These are phyloP conservation scores for Didymella keratinophila DNA, from an alignment of 2,329 filamentous ascomycete genomes.

Conservation along the genomic window DNA sequence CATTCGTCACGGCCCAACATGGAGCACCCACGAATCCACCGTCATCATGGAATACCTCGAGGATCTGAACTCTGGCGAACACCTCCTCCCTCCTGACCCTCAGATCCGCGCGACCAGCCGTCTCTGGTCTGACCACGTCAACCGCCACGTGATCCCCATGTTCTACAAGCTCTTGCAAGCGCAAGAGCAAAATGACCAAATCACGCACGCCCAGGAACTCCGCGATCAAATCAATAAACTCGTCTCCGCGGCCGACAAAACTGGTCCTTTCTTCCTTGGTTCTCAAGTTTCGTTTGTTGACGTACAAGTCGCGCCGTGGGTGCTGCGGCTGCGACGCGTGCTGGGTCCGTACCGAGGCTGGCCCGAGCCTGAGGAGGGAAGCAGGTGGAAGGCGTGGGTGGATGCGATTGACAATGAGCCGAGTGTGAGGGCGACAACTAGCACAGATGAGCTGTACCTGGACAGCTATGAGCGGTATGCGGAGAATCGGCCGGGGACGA, in stretches of 20 bases:
- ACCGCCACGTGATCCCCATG: conserved; percentile 75
- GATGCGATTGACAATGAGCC: conserved; percentile 71
- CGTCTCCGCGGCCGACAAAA: conserved; percentile 63
- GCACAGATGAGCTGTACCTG: conserved; percentile 69
- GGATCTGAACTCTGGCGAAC: conserved; percentile 68
- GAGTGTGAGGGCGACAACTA: conserved; percentile 72
- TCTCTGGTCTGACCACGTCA: conserved; percentile 83
- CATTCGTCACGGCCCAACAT: conserved; percentile 74
- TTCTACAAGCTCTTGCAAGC: conserved; percentile 79
- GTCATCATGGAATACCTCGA: conserved; percentile 91
- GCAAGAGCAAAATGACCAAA: conserved; percentile 66
- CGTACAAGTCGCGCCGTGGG: conserved; percentile 78
- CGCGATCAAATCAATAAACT: conserved; percentile 70
- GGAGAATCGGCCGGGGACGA: conserved; percentile 68
- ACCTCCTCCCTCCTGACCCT: conserved; percentile 71
- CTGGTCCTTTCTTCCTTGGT: conserved; percentile 75
- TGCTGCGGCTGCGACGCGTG: conserved; percentile 72
- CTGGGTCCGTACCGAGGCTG: conserved; percentile 71
- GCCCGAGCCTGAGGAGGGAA: conserved; percentile 68
- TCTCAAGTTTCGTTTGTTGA: conserved; percentile 70
- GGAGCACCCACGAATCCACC: conserved; percentile 82
- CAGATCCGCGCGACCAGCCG: conserved; percentile 76
- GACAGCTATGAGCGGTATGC: conserved; percentile 71
- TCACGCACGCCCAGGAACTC: conserved; percentile 67
- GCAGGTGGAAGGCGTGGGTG: conserved; percentile 74